Base-by-base conservation (phyloP, 371 early-diverging fungal genomes). In the Zopfochytrium polystomum region DNA sequence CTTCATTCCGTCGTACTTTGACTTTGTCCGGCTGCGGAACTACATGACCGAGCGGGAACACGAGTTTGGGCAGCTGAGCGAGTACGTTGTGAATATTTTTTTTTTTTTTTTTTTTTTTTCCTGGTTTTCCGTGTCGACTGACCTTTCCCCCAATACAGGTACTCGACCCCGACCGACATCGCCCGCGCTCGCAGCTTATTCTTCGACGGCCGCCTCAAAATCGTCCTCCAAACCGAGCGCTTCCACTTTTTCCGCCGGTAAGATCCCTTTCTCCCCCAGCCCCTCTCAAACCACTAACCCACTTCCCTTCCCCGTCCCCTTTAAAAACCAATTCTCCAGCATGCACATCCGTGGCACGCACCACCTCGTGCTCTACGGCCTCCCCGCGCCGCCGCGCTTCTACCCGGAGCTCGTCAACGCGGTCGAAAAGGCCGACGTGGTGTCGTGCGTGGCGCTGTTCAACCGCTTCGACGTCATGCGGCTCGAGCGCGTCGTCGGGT, bases 1-100 rank as follows among this genome's bases (percentile, higher is more conserved):
- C 43, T 90, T 91, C 73, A 85, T 94, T 6, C 90, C 97, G n/a
- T 89, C 90, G 11, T 98, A 96, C 69, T 93, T 96, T 77, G 99
- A 98, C 65, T 98, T 87, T 81, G 90, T 96, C 9, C 81, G 93
- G 6, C 57, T 98, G 29, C 80, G 95, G 45, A 95, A 95, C 65
- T 87, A 89, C 65, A 77, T 93, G 57, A 13, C 9, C 3, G 26
- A 55, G 20, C 79, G 85, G 38, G 88, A 90, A 62, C 86, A 81
- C 66, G 80, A 84, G 3, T 90, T 90, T 69, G 87, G 79, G 6
- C 77, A 83, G 20, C 81, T 92, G 22, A 89, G 84, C 51, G 72
- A 75, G 65, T 72, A 57, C 52, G 33, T 20, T 1, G 26, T 49
- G 2, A 5, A 32, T 34, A 60, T 15, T 26, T 47, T 35, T 13